A percentile compares a stretch with the other conserved stretches of the same genome.
phyloP scores from a whole-genome alignment of 75 land plant species.

The Sequoiadendron giganteum region DNA sequence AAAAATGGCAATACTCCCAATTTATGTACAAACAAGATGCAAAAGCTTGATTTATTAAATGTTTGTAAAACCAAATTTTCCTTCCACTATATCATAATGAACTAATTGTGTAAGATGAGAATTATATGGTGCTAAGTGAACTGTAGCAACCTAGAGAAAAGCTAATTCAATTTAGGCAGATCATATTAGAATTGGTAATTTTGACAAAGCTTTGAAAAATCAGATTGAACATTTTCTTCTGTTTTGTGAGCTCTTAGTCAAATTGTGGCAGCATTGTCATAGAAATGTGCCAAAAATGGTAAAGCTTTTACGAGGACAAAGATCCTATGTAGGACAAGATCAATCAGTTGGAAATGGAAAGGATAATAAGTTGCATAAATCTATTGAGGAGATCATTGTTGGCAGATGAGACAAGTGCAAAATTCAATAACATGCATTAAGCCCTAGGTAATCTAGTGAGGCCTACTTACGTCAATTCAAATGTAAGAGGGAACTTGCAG shows the following conservation, averaged over 20 bases:
- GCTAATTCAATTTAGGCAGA: not conserved
- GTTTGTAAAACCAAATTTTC: not conserved
- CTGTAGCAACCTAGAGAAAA: not conserved
- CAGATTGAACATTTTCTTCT: not conserved
- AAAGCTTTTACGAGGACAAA: not conserved
- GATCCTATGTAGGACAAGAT: not conserved
- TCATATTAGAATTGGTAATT: not conserved
- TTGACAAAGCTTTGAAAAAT: not conserved
- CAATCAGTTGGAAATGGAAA: not conserved
- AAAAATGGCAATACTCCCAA: not conserved
- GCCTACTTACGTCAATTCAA: not conserved
- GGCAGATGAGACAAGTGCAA: not conserved
- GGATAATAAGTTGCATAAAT: not conserved
- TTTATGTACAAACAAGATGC: not conserved
- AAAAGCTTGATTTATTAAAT: not conserved
- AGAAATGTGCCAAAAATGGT: not conserved
- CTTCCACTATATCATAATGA: not conserved
- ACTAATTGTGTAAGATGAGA: not conserved
- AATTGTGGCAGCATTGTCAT: not conserved
- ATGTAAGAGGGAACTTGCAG: not conserved
- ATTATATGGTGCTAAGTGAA: not conserved
- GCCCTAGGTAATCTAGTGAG: not conserved
- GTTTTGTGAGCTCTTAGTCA: not conserved
- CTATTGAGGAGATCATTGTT: not conserved
- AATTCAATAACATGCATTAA: not conserved